These are phyloP conservation scores for Pythium biforme DNA, from an alignment of 352 stramenopile species.

Conservation along the genomic window DNA sequence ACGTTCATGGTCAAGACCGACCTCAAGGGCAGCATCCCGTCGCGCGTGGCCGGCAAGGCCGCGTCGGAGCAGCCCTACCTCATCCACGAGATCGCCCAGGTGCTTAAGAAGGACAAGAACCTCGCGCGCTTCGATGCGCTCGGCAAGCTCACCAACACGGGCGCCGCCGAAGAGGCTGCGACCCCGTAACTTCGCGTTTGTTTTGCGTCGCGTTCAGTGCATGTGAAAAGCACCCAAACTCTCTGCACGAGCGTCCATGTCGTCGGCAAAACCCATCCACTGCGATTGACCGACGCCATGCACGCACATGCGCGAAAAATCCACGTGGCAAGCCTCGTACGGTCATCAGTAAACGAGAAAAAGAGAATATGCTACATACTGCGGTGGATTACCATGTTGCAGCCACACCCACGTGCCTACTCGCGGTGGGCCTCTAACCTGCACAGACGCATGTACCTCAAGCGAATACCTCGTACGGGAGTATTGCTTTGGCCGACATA, in stretches of 20 bases:
- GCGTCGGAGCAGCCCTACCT: conserved; percentile 65
- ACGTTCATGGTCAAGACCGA: conserved; percentile 73
- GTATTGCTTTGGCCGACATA: background rate
- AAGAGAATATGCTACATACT: no score
- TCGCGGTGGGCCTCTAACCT: no score
- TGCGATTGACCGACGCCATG: background rate
- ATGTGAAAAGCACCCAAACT: background rate
- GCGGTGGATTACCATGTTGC: no score
- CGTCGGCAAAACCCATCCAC: background rate
- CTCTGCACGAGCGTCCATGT: no score
- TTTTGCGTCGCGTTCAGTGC: background rate
- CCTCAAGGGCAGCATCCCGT: conserved; percentile 69
- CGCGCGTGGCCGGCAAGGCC: conserved; percentile 54
- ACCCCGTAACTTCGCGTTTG: background rate
- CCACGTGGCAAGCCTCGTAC: no score
- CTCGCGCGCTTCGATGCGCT: conserved; percentile 32
- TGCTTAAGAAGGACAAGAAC: conserved; percentile 55
- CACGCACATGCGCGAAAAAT: no score
- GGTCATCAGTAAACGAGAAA: background rate
- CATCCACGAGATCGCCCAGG: conserved; percentile 49
- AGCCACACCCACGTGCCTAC: no score
- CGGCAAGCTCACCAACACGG: conserved; percentile 28
- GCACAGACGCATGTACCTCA: no score
- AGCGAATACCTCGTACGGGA: no score
- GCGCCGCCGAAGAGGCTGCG: background rate